Base-by-base conservation (phyloP, 164 flowering plant species). In the Paratinospora sagittata region DNA sequence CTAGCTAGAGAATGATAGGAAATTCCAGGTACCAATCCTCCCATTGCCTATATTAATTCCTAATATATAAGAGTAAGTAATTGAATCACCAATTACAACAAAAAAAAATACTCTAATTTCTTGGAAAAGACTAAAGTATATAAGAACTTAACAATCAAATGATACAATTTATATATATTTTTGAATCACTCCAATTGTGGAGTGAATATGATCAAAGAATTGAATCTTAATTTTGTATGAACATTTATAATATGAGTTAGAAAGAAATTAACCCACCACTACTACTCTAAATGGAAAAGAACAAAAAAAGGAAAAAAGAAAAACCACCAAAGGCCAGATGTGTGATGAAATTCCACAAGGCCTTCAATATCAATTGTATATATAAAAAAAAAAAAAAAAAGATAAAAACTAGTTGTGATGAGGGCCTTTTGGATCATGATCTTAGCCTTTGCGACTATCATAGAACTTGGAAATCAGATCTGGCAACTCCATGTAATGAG, bases 401-500 rank as follows among this genome's bases (percentile, higher is more conserved):
- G 19, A 17, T 13, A 49, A 0, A 17, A 49, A 13, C 55, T 49
- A 49, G n/a, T 49, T 49, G 19, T 49, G 6, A 17, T 13, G 19
- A 16, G n/a, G n/a, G n/a, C n/a, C n/a, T n/a, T n/a, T n/a, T n/a
- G n/a, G n/a, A n/a, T n/a, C n/a, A n/a, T n/a, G n/a, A n/a, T n/a
- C n/a, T n/a, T n/a, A n/a, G n/a, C n/a, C 58, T 52, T 52, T 52
- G 58, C n/a, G n/a, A 43, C 45, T 45, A 6, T 43, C 67, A 43
- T 66, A 63, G 74, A 75, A 77, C 34, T 69, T 78, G 34, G 80
- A 68, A 19, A 82, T 66, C 55, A 79, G 78, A 63, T 82, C 81
- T n/a, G 70, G 69, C 21, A 82, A 73, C 6, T 79, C 72, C 78
- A 79, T 73, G 76, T 78, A 82, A 71, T 82, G 84, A 0, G 78